phyloP scores from a whole-genome alignment of 2,329 filamentous ascomycete species.

The Ascochyta lentis region DNA sequence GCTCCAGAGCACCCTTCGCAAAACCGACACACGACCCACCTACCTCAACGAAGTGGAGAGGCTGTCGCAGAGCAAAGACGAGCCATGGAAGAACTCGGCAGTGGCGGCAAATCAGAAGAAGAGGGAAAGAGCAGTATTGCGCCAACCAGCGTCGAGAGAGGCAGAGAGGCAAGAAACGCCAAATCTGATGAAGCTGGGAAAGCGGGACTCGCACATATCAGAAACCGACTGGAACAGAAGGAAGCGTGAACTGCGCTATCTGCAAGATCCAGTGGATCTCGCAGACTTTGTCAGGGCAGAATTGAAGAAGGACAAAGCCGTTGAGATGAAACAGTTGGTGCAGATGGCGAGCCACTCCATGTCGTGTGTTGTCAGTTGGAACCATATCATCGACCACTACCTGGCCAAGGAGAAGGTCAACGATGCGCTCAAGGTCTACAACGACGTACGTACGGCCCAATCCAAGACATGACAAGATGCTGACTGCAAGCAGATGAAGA shows the following conservation, averaged over 20 bases:
- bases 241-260: conserved; percentile 65
- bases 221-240: conserved; percentile 45
- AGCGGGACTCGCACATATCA: conserved; percentile 31
- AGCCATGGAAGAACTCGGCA: conserved; percentile 37
- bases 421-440: conserved; percentile 80
- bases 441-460: conserved; percentile 67
- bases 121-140: conserved; percentile 29
- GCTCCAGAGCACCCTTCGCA: conserved; percentile 21
- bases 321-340: conserved; percentile 72
- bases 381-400: conserved; percentile 77
- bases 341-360: conserved; percentile 71
- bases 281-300: conserved; percentile 69
- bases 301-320: conserved; percentile 65
- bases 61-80: conserved; percentile 17
- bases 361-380: conserved; percentile 81
- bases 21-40: conserved; percentile 7
- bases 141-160: conserved; percentile 8
- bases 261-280: conserved; percentile 76
- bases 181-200: conserved; percentile 34
- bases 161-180: conserved; percentile 20
- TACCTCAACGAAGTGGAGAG: conserved; percentile 19
- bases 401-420: conserved; percentile 67
- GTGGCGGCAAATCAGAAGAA: conserved; percentile 34
- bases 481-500: conserved; percentile 77
- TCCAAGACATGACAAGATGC: not conserved